Conservation (phyloP, 2,329 filamentous ascomycete species). For the Fusarium penzigii region DNA sequence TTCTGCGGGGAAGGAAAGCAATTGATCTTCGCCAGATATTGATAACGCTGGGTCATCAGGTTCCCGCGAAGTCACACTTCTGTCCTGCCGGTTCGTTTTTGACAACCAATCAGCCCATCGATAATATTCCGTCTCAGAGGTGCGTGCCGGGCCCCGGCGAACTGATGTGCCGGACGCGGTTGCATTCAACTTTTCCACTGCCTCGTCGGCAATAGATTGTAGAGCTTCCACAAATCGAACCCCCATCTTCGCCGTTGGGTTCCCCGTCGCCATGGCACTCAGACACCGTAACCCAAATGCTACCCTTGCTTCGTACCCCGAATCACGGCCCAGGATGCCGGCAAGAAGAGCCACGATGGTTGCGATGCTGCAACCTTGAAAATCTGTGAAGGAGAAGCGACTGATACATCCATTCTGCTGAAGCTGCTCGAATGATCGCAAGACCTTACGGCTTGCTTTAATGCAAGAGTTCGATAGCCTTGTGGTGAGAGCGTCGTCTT, state of each 20-base stretch:
- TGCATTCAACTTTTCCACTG: constrained; percentile 15
- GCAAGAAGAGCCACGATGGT: constrained; percentile 37
- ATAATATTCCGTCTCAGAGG: constrained; percentile 11
- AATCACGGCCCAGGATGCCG: constrained; percentile 37
- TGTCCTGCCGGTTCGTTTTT: constrained; percentile 6
- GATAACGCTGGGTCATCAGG: not conserved
- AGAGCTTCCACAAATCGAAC: constrained; percentile 29
- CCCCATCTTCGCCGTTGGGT: constrained; percentile 22
- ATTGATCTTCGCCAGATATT: not conserved
- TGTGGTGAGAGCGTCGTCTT: constrained; percentile 11
- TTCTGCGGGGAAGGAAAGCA: not conserved
- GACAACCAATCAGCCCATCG: constrained; percentile 26
- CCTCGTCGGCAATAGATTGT: constrained; percentile 24
- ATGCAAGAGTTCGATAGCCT: constrained; percentile 29
- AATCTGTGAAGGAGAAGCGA: constrained; percentile 41
- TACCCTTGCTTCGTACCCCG: constrained; percentile 31
- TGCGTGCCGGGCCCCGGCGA: not conserved
- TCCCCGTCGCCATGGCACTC: constrained; percentile 35
- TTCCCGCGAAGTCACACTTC: not conserved
- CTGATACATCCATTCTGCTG: constrained; percentile 32
- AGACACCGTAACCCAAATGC: constrained; percentile 35
- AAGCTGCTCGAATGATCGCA: constrained; percentile 34
- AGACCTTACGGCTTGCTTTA: constrained; percentile 34
- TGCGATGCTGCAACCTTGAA: constrained; percentile 40
- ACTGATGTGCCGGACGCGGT: not conserved